phyloP scores from a whole-genome alignment of 352 stramenopile species.

The Globisporangium abappressorium region DNA sequence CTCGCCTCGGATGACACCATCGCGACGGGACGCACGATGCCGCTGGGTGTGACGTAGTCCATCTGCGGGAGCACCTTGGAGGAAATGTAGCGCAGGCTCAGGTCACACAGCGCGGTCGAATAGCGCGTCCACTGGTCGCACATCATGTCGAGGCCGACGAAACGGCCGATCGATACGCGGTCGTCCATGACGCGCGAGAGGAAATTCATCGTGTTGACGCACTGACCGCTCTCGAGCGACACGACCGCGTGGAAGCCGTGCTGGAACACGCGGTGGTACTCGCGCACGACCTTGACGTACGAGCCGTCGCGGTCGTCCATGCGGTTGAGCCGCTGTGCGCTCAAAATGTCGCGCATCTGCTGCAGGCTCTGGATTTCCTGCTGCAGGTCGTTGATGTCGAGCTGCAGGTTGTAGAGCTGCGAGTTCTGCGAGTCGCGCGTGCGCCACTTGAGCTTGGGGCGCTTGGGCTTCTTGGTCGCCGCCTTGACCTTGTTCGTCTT shows the following conservation, averaged over 20 bases:
- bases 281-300: slow-evolving; percentile 42
- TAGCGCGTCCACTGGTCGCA: slow-evolving; percentile 53
- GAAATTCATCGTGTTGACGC: slow-evolving; percentile 34
- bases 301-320: slow-evolving; percentile 40
- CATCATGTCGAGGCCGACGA: slow-evolving; percentile 38
- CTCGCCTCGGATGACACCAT: slow-evolving; percentile 39
- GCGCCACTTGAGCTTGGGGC: slow-evolving; percentile 51
- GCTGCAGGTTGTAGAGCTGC: slow-evolving; percentile 53
- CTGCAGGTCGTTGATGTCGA: slow-evolving; percentile 43
- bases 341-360: slow-evolving; percentile 31
- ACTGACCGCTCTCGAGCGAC: neutral
- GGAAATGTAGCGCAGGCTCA: slow-evolving; percentile 38
- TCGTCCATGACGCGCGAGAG: slow-evolving; percentile 45
- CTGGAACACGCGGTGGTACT: slow-evolving; percentile 61
- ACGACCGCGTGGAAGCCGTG: slow-evolving; percentile 37
- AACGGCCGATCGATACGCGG: slow-evolving; percentile 40
- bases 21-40: slow-evolving; percentile 11
- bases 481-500: neutral
- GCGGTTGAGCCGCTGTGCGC: slow-evolving; percentile 32
- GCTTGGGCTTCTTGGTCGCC: neutral
- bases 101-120: slow-evolving; percentile 31
- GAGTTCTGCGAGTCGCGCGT: slow-evolving; percentile 53
- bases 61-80: slow-evolving; percentile 27
- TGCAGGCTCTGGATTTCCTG: slow-evolving; percentile 42
- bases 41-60: slow-evolving; percentile 17